These are phyloP conservation scores for Psophocarpus tetragonolobus DNA, from an alignment of 306 rosid species.

Conservation along the genomic window DNA sequence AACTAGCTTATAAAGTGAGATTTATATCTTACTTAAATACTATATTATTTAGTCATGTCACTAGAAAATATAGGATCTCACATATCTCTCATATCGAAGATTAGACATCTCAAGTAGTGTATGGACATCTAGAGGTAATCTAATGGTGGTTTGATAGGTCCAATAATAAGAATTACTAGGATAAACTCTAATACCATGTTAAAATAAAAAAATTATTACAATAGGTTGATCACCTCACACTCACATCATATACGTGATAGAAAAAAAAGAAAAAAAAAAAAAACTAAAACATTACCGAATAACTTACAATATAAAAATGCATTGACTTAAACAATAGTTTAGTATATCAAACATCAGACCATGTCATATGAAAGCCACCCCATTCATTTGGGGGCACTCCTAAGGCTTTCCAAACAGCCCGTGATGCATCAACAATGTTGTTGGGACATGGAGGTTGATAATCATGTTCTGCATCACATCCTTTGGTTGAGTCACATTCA, in stretches of 20 bases:
- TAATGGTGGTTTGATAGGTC: no score
- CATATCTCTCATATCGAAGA: no score
- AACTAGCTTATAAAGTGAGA: no score
- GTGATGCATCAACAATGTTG: constrained; percentile 51
- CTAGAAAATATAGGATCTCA: no score
- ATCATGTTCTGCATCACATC: constrained; percentile 51
- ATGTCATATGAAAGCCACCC: constrained; percentile 33
- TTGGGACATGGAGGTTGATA: constrained; percentile 50
- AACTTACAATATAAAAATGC: neutral
- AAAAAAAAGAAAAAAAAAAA: neutral
- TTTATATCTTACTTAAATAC: no score
- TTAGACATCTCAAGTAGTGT: no score
- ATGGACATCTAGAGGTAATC: no score
- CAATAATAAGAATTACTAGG: no score
- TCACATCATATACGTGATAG: neutral
- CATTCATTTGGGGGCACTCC: constrained; percentile 14
- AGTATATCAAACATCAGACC: constrained; percentile 30
- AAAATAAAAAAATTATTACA: no score
- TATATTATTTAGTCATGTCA: no score
- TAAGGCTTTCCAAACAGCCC: constrained; percentile 42
- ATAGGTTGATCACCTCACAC: neutral
- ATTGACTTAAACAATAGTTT: neutral
- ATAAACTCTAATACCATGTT: no score
- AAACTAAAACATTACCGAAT: neutral
- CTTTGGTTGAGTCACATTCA: constrained; percentile 52